Conservation (phyloP, 208 protist species). For the Leishmania tarentolae region DNA sequence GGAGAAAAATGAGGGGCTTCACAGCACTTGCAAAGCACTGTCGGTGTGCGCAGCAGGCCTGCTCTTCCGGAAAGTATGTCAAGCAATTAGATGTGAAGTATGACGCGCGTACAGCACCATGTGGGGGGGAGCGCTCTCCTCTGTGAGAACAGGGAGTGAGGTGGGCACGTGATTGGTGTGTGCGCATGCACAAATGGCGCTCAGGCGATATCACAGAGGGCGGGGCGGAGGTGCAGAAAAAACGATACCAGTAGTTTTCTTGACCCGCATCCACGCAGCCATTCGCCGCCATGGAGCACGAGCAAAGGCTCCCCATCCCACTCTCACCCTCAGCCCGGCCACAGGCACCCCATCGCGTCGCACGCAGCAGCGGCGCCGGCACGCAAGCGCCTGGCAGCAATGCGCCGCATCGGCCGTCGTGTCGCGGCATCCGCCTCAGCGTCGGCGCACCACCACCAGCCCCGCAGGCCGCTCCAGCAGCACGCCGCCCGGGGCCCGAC, state of each 20-base stretch:
- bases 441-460: no score
- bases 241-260: no score
- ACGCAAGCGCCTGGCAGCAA: background rate
- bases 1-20: background rate
- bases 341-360: background rate
- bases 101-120: background rate
- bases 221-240: background rate
- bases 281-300: background rate
- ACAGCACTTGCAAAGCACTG: background rate
- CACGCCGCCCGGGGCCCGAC: background rate
- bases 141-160: background rate
- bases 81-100: background rate
- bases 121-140: background rate
- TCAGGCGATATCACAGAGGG: background rate
- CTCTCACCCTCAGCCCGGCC: no score
- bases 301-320: no score
- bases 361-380: background rate
- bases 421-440: no score
- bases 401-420: no score
- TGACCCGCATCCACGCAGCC: background rate
- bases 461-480: background rate
- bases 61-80: background rate
- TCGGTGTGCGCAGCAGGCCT: background rate
- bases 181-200: background rate
- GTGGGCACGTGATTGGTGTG: background rate